A percentile compares a stretch with the other conserved stretches of the same genome.
Evolutionary conservation across 2,329 filamentous ascomycete species (phyloP).

Genomic region (Aspergillus flavus): DNA sequence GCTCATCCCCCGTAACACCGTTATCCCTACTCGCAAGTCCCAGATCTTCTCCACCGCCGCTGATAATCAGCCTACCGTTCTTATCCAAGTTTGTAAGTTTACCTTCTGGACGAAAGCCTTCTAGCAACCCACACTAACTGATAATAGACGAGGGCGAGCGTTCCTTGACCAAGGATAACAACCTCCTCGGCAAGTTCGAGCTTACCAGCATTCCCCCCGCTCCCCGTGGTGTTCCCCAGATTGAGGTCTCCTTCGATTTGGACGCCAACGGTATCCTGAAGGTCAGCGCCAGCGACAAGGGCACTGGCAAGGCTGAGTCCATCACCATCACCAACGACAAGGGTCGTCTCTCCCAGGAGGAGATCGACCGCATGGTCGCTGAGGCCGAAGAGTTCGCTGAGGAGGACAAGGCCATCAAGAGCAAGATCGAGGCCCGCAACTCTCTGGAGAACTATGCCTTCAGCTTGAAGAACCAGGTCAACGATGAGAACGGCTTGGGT

Average conservation of each 20-base stretch:
- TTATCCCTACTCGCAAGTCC: conserved; percentile 93
- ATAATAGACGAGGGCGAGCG: conserved; percentile 76
- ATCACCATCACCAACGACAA: conserved; percentile 99
- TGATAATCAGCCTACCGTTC: conserved; percentile 92
- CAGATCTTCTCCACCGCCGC: conserved; percentile 97
- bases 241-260: conserved; percentile 96
- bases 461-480: conserved; percentile 98
- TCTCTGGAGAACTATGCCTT: conserved; percentile 98
- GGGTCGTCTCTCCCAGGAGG: conserved; percentile 91
- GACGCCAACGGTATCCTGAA: conserved; percentile 98
- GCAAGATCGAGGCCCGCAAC: conserved; percentile 96
- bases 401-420: conserved; percentile 97
- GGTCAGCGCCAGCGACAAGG: conserved; percentile 95
- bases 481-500: conserved; percentile 93
- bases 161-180: conserved; percentile 94
- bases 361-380: conserved; percentile 98
- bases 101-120: no score
- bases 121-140: conserved; percentile 21
- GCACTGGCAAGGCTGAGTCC: conserved; percentile 93
- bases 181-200: conserved; percentile 97
- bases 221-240: conserved; percentile 94
- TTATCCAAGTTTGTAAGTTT: conserved; percentile 79
- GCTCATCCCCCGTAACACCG: conserved; percentile 91
- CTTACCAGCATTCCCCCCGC: conserved; percentile 93
- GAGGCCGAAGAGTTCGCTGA: conserved; percentile 99